Percentiles rank a stretch among this genome's conserved stretches.
Conservation (phyloP, 371 early-diverging fungal genomes). For the Apophysomyces variabilis region DNA sequence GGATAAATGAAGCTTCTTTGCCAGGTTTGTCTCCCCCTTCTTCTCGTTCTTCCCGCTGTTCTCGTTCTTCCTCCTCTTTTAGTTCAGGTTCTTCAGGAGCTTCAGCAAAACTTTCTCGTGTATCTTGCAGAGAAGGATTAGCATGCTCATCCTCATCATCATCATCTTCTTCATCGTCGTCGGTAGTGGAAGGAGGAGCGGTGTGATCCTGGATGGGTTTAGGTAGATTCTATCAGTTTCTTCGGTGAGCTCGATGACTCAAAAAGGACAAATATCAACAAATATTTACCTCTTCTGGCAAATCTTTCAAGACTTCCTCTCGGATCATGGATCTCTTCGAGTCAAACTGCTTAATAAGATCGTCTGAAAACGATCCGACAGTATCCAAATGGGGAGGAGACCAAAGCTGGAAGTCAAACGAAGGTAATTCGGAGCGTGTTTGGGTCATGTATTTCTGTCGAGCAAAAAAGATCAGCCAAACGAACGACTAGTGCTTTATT, state of each 20-base stretch:
- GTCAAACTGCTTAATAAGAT: slow-evolving; percentile 21
- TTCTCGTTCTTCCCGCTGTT: not conserved
- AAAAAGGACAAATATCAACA: not conserved
- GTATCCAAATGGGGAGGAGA: not conserved
- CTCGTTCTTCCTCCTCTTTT: not conserved
- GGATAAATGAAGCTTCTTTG: not conserved
- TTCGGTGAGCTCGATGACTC: not conserved
- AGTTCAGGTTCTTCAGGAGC: not conserved
- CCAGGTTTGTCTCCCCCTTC: not conserved
- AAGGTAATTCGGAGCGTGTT: slow-evolving; percentile 11
- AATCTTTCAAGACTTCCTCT: not conserved
- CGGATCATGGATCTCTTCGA: slow-evolving; percentile 11
- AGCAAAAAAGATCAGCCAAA: not conserved
- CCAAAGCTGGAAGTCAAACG: slow-evolving; percentile 16
- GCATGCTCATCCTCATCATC: not conserved
- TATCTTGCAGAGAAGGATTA: not conserved
- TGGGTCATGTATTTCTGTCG: slow-evolving; percentile 12
- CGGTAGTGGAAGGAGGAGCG: not conserved
- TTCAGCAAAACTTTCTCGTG: not conserved
- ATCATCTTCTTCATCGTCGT: not conserved
- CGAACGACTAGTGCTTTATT: not conserved
- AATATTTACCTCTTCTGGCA: not conserved
- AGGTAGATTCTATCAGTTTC: not conserved
- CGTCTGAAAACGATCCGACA: slow-evolving; percentile 16
- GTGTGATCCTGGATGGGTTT: not conserved